phyloP scores from a whole-genome alignment of 805 yeast species.

The Pichia nakasei region DNA sequence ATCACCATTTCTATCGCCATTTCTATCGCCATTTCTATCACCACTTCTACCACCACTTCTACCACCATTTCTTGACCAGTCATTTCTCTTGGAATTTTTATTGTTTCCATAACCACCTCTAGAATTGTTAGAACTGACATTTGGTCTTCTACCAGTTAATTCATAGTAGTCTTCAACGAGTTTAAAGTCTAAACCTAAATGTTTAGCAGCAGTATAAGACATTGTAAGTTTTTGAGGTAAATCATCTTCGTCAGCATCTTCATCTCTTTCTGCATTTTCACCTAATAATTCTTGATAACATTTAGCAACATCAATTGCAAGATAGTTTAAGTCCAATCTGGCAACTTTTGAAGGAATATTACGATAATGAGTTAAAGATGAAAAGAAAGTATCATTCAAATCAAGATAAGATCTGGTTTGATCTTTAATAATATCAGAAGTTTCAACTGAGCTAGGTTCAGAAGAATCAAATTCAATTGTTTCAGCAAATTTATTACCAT shows the following conservation, averaged over 20 bases:
- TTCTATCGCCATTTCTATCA: slow-evolving; percentile 1
- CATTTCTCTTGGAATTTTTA: slow-evolving; percentile 10
- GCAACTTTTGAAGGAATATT: slow-evolving; percentile 21
- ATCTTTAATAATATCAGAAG: slow-evolving; percentile 23
- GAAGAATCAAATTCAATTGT: slow-evolving; percentile 31
- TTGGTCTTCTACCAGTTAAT: slow-evolving; percentile 23
- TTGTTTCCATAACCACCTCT: slow-evolving; percentile 5
- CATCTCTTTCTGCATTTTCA: slow-evolving; percentile 7
- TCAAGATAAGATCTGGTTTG: slow-evolving; percentile 10
- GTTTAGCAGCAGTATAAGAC: slow-evolving; percentile 16
- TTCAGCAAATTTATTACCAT: slow-evolving; percentile 47
- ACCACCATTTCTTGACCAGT: slow-evolving; percentile 8
- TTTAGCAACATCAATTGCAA: slow-evolving; percentile 27
- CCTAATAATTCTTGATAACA: slow-evolving; percentile 23
- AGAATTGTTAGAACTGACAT: neutral
- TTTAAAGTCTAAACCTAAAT: slow-evolving; percentile 21
- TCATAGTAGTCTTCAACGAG: slow-evolving; percentile 22
- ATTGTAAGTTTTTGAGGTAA: slow-evolving; percentile 10
- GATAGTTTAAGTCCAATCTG: slow-evolving; percentile 23
- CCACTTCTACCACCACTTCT: slow-evolving; percentile 6
- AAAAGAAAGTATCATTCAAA: slow-evolving; percentile 11
- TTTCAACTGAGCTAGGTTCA: slow-evolving; percentile 28
- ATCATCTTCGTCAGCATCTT: slow-evolving; percentile 4
- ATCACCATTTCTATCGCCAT: slow-evolving; percentile 5
- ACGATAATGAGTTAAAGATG: slow-evolving; percentile 12